phyloP scores from a whole-genome alignment of 805 yeast genomes.

The Martiniozyma abietophila region DNA sequence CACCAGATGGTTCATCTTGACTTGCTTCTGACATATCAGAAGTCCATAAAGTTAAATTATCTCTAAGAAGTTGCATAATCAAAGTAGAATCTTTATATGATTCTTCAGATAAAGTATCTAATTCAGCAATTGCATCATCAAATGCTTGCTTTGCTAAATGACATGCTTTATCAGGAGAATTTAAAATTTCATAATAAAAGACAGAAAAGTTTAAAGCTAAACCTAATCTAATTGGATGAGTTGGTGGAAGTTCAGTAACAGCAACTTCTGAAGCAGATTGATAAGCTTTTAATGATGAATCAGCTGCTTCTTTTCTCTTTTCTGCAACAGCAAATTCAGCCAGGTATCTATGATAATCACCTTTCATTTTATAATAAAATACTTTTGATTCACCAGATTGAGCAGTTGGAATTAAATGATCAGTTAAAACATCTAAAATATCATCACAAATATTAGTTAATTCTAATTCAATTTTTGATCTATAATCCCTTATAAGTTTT shows the following conservation, averaged over 20 bases:
- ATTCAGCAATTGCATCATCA: slow-evolving; percentile 98
- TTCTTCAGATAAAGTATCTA: slow-evolving; percentile 95
- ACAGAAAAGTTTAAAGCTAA: slow-evolving; percentile 96
- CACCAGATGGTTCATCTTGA: slow-evolving; percentile 30
- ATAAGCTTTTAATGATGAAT: slow-evolving; percentile 87
- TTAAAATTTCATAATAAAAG: slow-evolving; percentile 95
- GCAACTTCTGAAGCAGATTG: slow-evolving; percentile 95
- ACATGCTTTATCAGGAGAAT: slow-evolving; percentile 98
- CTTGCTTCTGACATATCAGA: slow-evolving; percentile 83
- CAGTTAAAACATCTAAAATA: slow-evolving; percentile 76
- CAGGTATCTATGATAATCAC: slow-evolving; percentile 98
- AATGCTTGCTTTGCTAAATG: slow-evolving; percentile 98
- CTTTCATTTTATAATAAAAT: slow-evolving; percentile 98
- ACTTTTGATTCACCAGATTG: slow-evolving; percentile 97
- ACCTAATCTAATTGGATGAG: slow-evolving; percentile 97
- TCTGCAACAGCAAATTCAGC: slow-evolving; percentile 94
- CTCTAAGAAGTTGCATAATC: slow-evolving; percentile 98
- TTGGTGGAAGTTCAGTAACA: slow-evolving; percentile 92
- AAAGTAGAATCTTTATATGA: slow-evolving; percentile 97
- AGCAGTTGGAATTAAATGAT: slow-evolving; percentile 89
- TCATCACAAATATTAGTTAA: slow-evolving; percentile 91
- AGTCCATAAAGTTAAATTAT: slow-evolving; percentile 97
- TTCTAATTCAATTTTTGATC: slow-evolving; percentile 89
- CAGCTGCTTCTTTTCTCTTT: slow-evolving; percentile 87
- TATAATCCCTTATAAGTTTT: slow-evolving; percentile 81